Conservation (phyloP, 2,329 filamentous ascomycete genomes). For the Fusarium fracticaudum region DNA sequence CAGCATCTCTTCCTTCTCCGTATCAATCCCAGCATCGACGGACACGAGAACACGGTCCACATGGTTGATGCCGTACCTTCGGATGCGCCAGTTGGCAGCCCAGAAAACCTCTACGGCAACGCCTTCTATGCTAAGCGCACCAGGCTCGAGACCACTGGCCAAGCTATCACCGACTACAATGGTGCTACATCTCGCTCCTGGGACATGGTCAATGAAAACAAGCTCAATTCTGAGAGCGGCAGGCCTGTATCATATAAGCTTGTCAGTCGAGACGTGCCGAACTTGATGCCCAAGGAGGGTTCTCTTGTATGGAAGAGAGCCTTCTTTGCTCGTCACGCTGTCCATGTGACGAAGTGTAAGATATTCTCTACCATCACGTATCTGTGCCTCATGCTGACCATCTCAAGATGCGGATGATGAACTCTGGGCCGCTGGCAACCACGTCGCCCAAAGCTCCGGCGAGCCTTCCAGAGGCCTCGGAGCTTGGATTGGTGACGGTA, state of each 20-base stretch:
- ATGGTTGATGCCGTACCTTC: constrained; percentile 81
- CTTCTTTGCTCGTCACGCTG: constrained; percentile 85
- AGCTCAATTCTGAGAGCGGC: constrained; percentile 83
- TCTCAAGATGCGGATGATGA: constrained; percentile 77
- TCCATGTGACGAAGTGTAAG: constrained; percentile 90
- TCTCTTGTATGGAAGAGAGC: constrained; percentile 90
- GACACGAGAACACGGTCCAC: constrained; percentile 84
- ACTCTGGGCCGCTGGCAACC: constrained; percentile 84
- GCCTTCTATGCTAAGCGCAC: constrained; percentile 89
- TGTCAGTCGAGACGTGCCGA: constrained; percentile 84
- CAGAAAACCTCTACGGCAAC: constrained; percentile 89
- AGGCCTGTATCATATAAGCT: constrained; percentile 91
- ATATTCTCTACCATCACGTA: not conserved
- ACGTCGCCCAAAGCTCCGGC: constrained; percentile 88
- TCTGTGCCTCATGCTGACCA: not conserved
- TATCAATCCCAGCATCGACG: constrained; percentile 87
- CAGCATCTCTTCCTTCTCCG: constrained; percentile 95
- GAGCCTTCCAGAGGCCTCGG: constrained; percentile 78
- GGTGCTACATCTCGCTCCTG: constrained; percentile 82
- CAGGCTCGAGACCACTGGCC: constrained; percentile 74
- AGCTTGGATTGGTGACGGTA: constrained; percentile 80
- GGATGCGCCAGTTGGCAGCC: constrained; percentile 78
- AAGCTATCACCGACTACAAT: constrained; percentile 82
- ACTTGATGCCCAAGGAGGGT: constrained; percentile 80
- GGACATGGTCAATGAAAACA: constrained; percentile 89